phyloP scores from a whole-genome alignment of 345 rosid species.

The Iberis pinnata region DNA sequence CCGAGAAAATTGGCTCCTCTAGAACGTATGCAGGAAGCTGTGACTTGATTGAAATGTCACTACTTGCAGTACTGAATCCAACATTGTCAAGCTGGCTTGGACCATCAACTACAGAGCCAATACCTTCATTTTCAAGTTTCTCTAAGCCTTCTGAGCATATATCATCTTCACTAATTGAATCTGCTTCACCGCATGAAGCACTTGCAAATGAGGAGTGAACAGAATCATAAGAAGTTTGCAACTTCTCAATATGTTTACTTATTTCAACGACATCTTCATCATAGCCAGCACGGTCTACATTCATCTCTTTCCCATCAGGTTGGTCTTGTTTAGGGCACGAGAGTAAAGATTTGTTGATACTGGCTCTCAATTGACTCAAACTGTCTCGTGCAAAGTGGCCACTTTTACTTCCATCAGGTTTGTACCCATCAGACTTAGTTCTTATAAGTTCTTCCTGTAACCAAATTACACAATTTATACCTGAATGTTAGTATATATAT shows the following conservation, averaged over 20 bases:
- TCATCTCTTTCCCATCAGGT: slow-evolving; percentile 38
- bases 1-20: slow-evolving; percentile 56
- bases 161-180: slow-evolving; percentile 47
- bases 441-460: slow-evolving; percentile 84
- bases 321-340: slow-evolving; percentile 38
- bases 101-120: slow-evolving; percentile 26
- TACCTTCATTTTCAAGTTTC: slow-evolving; percentile 24
- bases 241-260: slow-evolving; percentile 48
- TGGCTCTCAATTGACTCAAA: slow-evolving; percentile 70
- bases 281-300: slow-evolving; percentile 28
- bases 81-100: slow-evolving; percentile 10
- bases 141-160: slow-evolving; percentile 44
- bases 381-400: slow-evolving; percentile 58
- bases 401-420: slow-evolving; percentile 36
- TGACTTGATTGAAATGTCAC: slow-evolving; percentile 30
- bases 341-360: slow-evolving; percentile 79
- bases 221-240: slow-evolving; percentile 45
- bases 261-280: slow-evolving; percentile 58
- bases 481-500: slow-evolving; percentile 13
- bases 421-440: slow-evolving; percentile 56
- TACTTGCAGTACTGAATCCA: slow-evolving; percentile 10
- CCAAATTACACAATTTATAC: slow-evolving; percentile 9
- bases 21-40: slow-evolving; percentile 43
- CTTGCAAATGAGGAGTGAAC: slow-evolving; percentile 44
- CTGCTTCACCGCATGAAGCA: slow-evolving; percentile 51